Base-by-base conservation (phyloP, 2,329 filamentous ascomycete species). In the Didymella glomerata region DNA sequence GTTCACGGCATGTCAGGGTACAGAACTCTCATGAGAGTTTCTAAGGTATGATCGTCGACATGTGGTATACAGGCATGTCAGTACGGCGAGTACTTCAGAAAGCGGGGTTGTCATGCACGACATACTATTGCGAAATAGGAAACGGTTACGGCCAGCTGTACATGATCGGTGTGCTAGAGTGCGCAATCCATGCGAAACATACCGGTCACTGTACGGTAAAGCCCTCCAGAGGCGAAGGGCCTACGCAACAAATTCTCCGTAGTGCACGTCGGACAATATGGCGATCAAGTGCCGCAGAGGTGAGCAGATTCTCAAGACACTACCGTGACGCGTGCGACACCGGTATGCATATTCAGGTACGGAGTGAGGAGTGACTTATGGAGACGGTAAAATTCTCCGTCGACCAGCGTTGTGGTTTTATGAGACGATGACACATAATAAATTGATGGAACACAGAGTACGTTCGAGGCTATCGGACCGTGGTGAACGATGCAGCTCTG, bases 81-180 rank as follows among this genome's bases (percentile, higher is more conserved):
- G 28, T 20, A 27, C 20, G 55, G 36, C 48, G 36, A 36, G 22
- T 18, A 45, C 30, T n/a, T 45, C 24, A 38, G 40, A 25, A 54
- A 58, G 49, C 48, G 55, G 55, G 55, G 49, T 58, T 25, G 13
- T 45, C 16, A 58, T 57, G 45, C 49, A 53, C 36, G 27, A 44
- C 44, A 52, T 52, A 27, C 42, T 34, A 22, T 47, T 5, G 48
- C 27, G 16, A 48, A 24, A n/a, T n/a, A 10, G 22, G 18, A 30
- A 20, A 40, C 18, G 11, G 45, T 24, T 24, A 40, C 25, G 18
- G 38, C 38, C 22, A 25, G 8, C 20, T 48, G 44, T 40, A 32
- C 9, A 18, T 48, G 36, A 52, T 48, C 36, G 44, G 36, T 48
- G 30, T 48, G 24, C n/a, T 14, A 16, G 14, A 40, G 44, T 53